Evolutionary conservation across 345 rosid genomes (phyloP), one percentile per base, ranked within the genome.

Genomic region (Sisymbrium altissimum): DNA sequence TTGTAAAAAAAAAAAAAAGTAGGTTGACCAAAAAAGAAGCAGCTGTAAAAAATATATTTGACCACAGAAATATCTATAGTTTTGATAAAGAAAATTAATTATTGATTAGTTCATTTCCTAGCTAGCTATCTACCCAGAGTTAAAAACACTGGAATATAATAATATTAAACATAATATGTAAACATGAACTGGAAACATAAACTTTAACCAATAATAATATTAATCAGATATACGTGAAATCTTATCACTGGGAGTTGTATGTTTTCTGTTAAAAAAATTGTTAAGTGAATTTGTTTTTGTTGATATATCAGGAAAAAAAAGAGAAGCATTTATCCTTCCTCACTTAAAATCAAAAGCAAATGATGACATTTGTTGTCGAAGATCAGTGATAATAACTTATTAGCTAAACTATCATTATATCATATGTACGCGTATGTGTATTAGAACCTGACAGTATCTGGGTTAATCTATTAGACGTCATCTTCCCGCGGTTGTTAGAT

Each of bases 401-500:
- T 56, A 53, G 48, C 30, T 23, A 53, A 68, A 35, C 25, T 49
- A 59, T 44, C n/a, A n/a, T n/a, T n/a, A n/a, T n/a, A n/a, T 49
- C 12, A 58, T 33, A 9, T 55, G 15, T 52, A 41, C 49, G 49
- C 50, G 74, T 68, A 75, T 76, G 70, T 62, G 13, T 46, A 49
- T 38, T 59, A 59, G 45, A 58, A 59, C 41, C 74, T 52, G 70
- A 44, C 48, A 8, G 10, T 61, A 61, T 68, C 63, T 50, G 40
- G 5, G 68, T 49, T 75, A 60, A 10, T 75, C 38, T 50, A 44
- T 32, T 33, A 52, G 41, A 33, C 57, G 41, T 68, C 68, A 54
- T 53, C 79, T 52, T 61, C 64, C 48, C 39, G 48, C 12, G 36
- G 69, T 23, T 75, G 74, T 27, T 52, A 32, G 69, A 68, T 62